These are phyloP conservation scores for Angomonas deanei DNA, from an alignment of 208 protist genomes.

Conservation along the genomic window DNA sequence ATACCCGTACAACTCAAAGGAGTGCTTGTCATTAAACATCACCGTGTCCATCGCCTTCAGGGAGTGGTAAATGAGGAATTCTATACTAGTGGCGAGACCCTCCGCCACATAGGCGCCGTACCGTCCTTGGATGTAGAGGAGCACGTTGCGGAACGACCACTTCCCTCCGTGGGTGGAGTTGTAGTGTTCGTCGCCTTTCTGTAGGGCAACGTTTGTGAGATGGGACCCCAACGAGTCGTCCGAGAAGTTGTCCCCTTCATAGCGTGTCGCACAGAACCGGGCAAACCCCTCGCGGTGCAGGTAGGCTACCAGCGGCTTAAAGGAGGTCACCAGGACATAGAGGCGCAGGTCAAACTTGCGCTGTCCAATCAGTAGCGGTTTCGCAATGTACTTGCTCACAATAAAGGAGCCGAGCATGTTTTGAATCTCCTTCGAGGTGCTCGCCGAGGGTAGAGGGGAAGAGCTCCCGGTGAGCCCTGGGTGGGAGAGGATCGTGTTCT, in stretches of 20 bases:
- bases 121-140: conserved; percentile 75
- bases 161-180: conserved; percentile 94
- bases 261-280: conserved; percentile 93
- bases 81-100: conserved; percentile 81
- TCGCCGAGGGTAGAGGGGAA: neutral
- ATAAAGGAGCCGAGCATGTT: conserved; percentile 75
- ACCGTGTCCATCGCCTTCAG: conserved; percentile 85
- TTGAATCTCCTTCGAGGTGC: conserved; percentile 2
- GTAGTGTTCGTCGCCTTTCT: conserved; percentile 92
- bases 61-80: conserved; percentile 92
- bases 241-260: conserved; percentile 41
- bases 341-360: conserved; percentile 97
- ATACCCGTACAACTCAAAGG: conserved; percentile 97
- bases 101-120: conserved; percentile 66
- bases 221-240: conserved; percentile 89
- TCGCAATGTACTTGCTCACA: conserved; percentile 92
- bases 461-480: neutral
- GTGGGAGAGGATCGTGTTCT: neutral
- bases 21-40: conserved; percentile 94
- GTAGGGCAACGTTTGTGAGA: conserved; percentile 96
- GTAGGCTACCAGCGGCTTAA: conserved; percentile 91
- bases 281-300: conserved; percentile 90
- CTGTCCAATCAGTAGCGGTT: conserved; percentile 94
- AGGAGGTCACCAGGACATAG: conserved; percentile 95
- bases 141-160: conserved; percentile 87